phyloP scores from a whole-genome alignment of 1,139 yeast genomes.

The Debaryomyces sp. region DNA sequence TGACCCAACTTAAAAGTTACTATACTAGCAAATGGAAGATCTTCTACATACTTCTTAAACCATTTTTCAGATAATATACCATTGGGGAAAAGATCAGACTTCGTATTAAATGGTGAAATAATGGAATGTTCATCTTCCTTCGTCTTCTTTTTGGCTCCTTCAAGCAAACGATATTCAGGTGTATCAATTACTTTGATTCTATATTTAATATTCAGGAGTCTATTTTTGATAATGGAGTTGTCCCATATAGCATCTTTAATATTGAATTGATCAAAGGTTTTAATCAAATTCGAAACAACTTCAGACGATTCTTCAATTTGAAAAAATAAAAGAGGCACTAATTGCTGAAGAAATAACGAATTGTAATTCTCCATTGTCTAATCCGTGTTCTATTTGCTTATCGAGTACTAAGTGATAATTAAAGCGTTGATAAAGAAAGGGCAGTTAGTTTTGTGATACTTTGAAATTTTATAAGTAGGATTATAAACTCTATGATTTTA shows the following conservation, averaged over 20 bases:
- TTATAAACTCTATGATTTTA: neutral
- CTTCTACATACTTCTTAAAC: slow-evolving; percentile 37
- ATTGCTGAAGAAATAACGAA: slow-evolving; percentile 28
- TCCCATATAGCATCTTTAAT: slow-evolving; percentile 38
- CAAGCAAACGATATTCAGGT: neutral
- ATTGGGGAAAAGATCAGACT: slow-evolving; percentile 45
- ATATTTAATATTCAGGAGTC: slow-evolving; percentile 39
- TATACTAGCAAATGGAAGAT: slow-evolving; percentile 40
- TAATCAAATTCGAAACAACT: slow-evolving; percentile 6
- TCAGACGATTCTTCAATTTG: slow-evolving; percentile 14
- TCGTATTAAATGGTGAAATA: slow-evolving; percentile 40
- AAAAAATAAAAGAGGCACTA: slow-evolving; percentile 36
- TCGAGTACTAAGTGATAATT: neutral
- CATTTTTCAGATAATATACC: slow-evolving; percentile 41
- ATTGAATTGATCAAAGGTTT: slow-evolving; percentile 21
- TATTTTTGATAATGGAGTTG: slow-evolving; percentile 39
- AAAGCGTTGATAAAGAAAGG: neutral
- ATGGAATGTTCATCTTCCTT: slow-evolving; percentile 26
- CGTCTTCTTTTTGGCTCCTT: neutral
- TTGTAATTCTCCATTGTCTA: slow-evolving; percentile 36
- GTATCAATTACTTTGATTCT: slow-evolving; percentile 23
- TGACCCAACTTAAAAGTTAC: slow-evolving; percentile 22
- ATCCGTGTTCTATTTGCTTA: neutral
- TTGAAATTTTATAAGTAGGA: neutral
- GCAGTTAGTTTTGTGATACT: neutral